Conservation (phyloP, 805 yeast genomes). For the Candida nanaspora region DNA sequence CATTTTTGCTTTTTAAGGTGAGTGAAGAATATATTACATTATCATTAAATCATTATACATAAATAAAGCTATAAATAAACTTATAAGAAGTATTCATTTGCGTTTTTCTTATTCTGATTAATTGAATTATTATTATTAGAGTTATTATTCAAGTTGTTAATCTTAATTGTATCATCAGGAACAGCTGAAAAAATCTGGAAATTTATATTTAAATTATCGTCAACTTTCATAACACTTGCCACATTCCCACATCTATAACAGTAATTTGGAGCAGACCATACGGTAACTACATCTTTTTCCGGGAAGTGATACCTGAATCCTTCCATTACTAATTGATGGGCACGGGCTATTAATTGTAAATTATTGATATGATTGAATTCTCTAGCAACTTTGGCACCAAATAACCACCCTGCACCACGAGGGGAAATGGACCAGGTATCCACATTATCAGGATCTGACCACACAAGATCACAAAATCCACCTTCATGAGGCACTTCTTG, state of each 20-base stretch:
- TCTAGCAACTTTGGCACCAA: slow-evolving; percentile 88
- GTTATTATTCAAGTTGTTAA: too few relatives aligned
- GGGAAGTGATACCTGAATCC: slow-evolving; percentile 96
- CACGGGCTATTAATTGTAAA: slow-evolving; percentile 82
- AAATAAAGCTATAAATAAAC: background rate
- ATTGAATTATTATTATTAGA: slow-evolving; percentile 11
- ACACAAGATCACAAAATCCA: slow-evolving; percentile 93
- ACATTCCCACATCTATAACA: slow-evolving; percentile 98
- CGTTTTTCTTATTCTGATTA: slow-evolving; percentile 23
- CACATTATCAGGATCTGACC: slow-evolving; percentile 98
- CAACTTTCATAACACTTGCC: slow-evolving; percentile 96
- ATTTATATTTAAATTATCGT: slow-evolving; percentile 77
- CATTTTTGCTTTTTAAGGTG: too few relatives aligned
- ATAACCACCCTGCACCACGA: slow-evolving; percentile 98
- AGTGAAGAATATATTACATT: background rate
- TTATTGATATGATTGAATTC: slow-evolving; percentile 96
- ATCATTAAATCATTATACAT: background rate
- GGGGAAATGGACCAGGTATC: slow-evolving; percentile 98
- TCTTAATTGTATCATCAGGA: slow-evolving; percentile 59
- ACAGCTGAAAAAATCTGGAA: slow-evolving; percentile 95
- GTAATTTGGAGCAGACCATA: slow-evolving; percentile 96
- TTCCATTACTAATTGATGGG: slow-evolving; percentile 98
- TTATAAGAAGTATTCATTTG: slow-evolving; percentile 30
- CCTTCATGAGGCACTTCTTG: slow-evolving; percentile 99
- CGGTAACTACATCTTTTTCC: slow-evolving; percentile 94